Base-by-base conservation (phyloP, 78 protist genomes). In the Acrasis kona region DNA sequence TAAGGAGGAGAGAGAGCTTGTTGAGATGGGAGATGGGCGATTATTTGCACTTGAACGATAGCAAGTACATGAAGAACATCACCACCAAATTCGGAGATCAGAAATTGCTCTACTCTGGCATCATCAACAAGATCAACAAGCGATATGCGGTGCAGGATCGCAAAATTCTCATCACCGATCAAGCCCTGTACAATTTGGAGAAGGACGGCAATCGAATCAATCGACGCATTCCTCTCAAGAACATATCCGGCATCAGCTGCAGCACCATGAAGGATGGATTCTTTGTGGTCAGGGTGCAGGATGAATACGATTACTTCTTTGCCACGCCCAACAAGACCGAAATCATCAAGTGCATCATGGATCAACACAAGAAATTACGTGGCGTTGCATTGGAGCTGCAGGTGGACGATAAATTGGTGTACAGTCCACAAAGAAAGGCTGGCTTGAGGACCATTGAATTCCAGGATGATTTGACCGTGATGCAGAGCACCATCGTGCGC, bases 61-160 rank as follows among this genome's bases (percentile, higher is more conserved):
- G n/a, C 19, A 38, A 67, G 19, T 19, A n/a, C 19, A 67, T 67
- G 40, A 19, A 41, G 19, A 67, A 38, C 19, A 19, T 67, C 19
- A n/a, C 40, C 19, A 67, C 19, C 19, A 19, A 50, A 50, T 50
- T n/a, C 61, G 72, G 70, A 37, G 94, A 90, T 64, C 74, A 78
- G 57, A 40, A 50, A 10, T 75, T 90, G 4, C 77, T 74, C 0
- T 90, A 86, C 57, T 86, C 90, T 29, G 94, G 86, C 42, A 82
- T 90, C 10, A 39, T 90, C 27, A 61, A 79, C 28, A 90, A 90
- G 70, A 81, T 90, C 19, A 90, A 90, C 84, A 90, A 87, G 68
- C 64, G 91, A 34, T 83, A 87, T 76, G 87, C 83, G 41, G 86
- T 87, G 85, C 94, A 90, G 70, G 84, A 85, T 73, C 66, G 94